Evolutionary conservation across 2,329 filamentous ascomycete species (phyloP).

Genomic region (Sporothrix protearum): DNA sequence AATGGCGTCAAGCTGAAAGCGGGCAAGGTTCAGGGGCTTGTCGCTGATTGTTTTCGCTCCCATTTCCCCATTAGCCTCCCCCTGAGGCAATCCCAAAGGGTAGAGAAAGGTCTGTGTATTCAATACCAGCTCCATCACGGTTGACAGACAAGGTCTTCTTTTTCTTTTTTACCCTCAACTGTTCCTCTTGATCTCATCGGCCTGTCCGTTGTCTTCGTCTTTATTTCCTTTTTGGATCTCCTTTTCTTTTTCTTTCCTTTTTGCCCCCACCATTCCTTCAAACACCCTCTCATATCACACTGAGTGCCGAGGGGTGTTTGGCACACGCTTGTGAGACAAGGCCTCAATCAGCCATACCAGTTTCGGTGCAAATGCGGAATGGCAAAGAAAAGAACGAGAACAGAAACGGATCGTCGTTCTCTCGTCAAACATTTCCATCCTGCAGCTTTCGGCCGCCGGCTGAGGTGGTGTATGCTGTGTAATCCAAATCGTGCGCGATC

Average conservation of each 20-base stretch:
- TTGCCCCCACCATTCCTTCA: neutral
- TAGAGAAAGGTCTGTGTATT: neutral
- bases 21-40: slow-evolving; percentile 20
- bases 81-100: slow-evolving; percentile 8
- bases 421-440: slow-evolving; percentile 6
- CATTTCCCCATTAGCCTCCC: slow-evolving; percentile 1
- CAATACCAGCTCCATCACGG: neutral
- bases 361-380: slow-evolving; percentile 8
- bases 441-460: slow-evolving; percentile 27
- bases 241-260: neutral
- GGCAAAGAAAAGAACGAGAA: neutral
- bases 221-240: no score
- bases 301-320: slow-evolving; percentile 6
- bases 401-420: slow-evolving; percentile 8
- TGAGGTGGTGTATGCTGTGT: slow-evolving; percentile 4
- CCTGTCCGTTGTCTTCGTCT: neutral
- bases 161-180: neutral
- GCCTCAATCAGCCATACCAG: slow-evolving; percentile 18
- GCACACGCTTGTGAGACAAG: slow-evolving; percentile 18
- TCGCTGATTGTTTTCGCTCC: slow-evolving; percentile 16
- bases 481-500: slow-evolving; percentile 7
- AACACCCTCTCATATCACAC: neutral
- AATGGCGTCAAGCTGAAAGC: slow-evolving; percentile 13
- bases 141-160: slow-evolving; percentile 2
- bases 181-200: neutral